Base-by-base conservation (phyloP, 2,329 filamentous ascomycete species). In the Alternaria longipes region DNA sequence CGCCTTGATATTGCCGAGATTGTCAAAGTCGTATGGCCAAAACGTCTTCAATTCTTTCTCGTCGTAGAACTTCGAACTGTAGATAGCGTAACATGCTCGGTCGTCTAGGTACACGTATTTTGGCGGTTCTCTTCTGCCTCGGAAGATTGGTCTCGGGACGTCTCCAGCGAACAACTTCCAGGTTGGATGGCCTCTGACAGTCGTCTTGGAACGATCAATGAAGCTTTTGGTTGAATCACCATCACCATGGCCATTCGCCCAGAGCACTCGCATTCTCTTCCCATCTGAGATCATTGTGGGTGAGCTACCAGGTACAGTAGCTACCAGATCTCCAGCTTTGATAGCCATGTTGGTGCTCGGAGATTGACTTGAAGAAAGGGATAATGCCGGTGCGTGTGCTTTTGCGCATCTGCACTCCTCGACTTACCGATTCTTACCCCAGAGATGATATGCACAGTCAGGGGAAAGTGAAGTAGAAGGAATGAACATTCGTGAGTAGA, bases 51-150 rank as follows among this genome's bases (percentile, higher is more conserved):
- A 56, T 26, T 77, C 69, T 6, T 64, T 49, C 16, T 63, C 51
- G 1, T 56, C 69, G 53, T 78, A 75, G 11, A 69, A 69, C 24
- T 75, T 67, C 24, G 77, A 78, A 6, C 54, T 46, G 18, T 70
- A 66, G 8, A 82, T 72, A 3, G 74, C 71, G 54, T 75, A 75
- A 22, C 72, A 77, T 3, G 79, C 76, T 16, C 64, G 62, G 50
- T 82, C 80, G 59, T 82, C 80, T 2, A 82, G 75, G 38, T 78
- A 75, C n/a, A 79, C 75, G 46, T 77, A 77, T 18, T 68, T 72
- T 2, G 80, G 80, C 8, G 78, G 78, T 55, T 75, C 68, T 14
- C 70, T 68, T 8, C 56, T 63, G 11, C 68, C 68, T 8, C 66
- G 69, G 26, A 61, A 62, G 34, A 80, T 69, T 3, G 65, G 59